Evolutionary conservation across 2,329 filamentous ascomycete species (phyloP).

Genomic region (Xylariaceae sp.): DNA sequence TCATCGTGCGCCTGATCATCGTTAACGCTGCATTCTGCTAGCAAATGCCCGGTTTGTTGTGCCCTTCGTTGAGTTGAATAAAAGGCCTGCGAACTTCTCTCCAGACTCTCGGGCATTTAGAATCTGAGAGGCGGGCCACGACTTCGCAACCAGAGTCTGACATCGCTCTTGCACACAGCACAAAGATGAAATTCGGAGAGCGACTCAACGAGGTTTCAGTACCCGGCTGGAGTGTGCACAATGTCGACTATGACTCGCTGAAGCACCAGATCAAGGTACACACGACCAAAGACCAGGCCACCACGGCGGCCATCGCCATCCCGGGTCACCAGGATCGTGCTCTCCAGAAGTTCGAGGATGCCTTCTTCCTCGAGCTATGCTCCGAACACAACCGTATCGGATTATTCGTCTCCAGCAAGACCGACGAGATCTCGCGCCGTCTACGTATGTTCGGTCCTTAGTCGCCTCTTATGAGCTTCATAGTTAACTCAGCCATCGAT

Average conservation of each 20-base stretch:
- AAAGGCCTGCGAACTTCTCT: neutral
- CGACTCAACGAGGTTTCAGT: constrained; percentile 70
- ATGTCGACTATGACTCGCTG: constrained; percentile 83
- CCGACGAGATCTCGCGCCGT: constrained; percentile 68
- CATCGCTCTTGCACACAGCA: constrained; percentile 11
- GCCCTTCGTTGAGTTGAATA: neutral
- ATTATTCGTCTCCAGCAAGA: constrained; percentile 74
- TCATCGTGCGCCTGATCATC: neutral
- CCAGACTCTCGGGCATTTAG: neutral
- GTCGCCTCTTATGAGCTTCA: neutral
- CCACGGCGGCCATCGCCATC: constrained; percentile 56
- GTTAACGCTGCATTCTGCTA: neutral
- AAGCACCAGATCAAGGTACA: constrained; percentile 79
- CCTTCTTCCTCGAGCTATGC: constrained; percentile 65
- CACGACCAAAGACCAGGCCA: constrained; percentile 65
- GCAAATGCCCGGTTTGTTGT: neutral
- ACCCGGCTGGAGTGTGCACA: constrained; percentile 77
- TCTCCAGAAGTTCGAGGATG: constrained; percentile 61
- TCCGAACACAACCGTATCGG: constrained; percentile 72
- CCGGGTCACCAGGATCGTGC: constrained; percentile 61
- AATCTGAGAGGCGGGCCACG: neutral
- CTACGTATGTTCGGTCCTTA: constrained; percentile 48
- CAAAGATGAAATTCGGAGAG: constrained; percentile 68
- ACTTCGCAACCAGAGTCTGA: constrained; percentile 3
- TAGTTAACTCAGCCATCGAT: neutral